Evolutionary conservation across 2,329 filamentous ascomycete genomes (phyloP).

Genomic region (Fusarium nematophilum): DNA sequence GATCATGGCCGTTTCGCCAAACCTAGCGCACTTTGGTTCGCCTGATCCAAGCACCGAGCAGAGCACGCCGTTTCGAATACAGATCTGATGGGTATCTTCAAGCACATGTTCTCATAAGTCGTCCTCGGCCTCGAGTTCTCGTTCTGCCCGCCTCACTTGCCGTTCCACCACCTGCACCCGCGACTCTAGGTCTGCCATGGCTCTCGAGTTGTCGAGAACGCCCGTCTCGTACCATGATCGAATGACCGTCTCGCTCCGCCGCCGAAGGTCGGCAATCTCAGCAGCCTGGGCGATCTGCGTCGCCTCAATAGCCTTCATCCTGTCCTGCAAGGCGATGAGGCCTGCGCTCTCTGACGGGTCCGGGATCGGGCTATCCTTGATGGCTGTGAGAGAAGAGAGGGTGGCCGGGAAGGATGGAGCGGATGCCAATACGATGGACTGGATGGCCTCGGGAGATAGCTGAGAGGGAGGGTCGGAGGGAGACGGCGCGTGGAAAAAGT

Average conservation of each 20-base stretch:
- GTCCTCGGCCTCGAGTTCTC: conserved; percentile 39
- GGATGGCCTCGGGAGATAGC: conserved; percentile 62
- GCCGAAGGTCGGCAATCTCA: conserved; percentile 72
- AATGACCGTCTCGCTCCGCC: conserved; percentile 70
- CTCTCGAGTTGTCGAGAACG: conserved; percentile 74
- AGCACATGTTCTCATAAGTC: conserved; percentile 37
- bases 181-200: conserved; percentile 78
- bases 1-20: too few species aligned
- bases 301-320: conserved; percentile 70
- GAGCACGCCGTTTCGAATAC: not conserved
- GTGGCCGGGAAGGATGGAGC: conserved; percentile 66
- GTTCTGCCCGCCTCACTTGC: conserved; percentile 72
- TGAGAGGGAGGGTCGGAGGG: conserved; percentile 62
- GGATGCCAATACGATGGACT: conserved; percentile 66
- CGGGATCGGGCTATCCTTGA: conserved; percentile 67
- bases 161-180: conserved; percentile 74
- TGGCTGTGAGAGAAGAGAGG: conserved; percentile 68
- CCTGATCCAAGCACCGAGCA: not conserved
- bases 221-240: conserved; percentile 80
- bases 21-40: not conserved
- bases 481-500: conserved; percentile 63
- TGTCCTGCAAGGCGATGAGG: conserved; percentile 68
- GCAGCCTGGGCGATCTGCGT: conserved; percentile 71
- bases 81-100: conserved; percentile 33
- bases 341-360: conserved; percentile 65